A percentile compares a stretch with the other conserved stretches of the same genome.
phyloP scores from a whole-genome alignment of 306 rosid species.

The Medicago truncatula region DNA sequence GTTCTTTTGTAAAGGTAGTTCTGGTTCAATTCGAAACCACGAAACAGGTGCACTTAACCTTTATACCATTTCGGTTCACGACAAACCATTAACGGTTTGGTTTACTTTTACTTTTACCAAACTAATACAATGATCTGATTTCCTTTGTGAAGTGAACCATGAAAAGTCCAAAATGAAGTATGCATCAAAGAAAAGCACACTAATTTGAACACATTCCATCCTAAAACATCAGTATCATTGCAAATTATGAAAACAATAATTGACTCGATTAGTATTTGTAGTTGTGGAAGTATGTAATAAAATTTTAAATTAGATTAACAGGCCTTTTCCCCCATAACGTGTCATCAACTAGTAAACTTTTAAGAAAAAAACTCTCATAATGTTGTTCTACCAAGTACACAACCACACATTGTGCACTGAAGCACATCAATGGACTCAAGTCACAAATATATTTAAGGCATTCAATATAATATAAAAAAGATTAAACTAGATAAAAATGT shows the following conservation, averaged over 20 bases:
- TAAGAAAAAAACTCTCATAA: constrained; percentile 5
- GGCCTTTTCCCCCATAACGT: not conserved
- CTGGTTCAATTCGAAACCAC: too few relatives aligned
- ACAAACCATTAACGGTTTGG: too few relatives aligned
- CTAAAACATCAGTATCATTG: not conserved
- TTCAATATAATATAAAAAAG: not conserved
- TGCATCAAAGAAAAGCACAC: constrained; percentile 22
- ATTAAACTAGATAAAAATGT: constrained; percentile 13
- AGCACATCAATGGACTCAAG: constrained; percentile 7
- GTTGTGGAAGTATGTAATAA: not conserved
- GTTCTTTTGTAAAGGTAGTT: not conserved
- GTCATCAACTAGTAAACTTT: constrained; percentile 7
- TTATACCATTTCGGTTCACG: too few relatives aligned
- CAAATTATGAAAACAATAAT: not conserved
- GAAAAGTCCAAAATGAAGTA: not conserved
- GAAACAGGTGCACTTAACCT: too few relatives aligned
- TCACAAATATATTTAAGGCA: not conserved
- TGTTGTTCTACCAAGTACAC: constrained; percentile 27
- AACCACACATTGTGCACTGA: not conserved
- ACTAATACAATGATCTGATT: not conserved
- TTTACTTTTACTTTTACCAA: not conserved
- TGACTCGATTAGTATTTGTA: not conserved
- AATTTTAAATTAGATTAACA: not conserved
- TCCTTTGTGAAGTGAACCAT: not conserved
- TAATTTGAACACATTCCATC: not conserved